A percentile compares a stretch with the other conserved stretches of the same genome.
These are phyloP conservation scores for Trametes hirsuta DNA, from an alignment of 1,284 basidiomycete genomes.

Conservation along the genomic window DNA sequence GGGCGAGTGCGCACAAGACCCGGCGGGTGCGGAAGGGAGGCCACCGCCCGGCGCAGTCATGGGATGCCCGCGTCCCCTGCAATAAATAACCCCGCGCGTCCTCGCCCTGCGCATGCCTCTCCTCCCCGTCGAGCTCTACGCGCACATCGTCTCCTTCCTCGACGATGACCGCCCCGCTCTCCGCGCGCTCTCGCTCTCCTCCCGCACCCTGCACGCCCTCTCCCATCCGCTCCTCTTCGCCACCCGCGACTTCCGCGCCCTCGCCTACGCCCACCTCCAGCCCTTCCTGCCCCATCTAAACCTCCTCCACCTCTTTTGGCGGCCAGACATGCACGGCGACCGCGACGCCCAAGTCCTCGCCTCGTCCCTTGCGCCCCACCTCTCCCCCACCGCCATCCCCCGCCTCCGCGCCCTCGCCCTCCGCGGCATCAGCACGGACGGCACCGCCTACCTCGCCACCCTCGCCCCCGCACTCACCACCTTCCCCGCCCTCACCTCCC, in stretches of 20 bases:
- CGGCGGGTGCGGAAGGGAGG: no score
- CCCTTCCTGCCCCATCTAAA: conserved; percentile 3
- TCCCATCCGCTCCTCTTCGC: conserved; percentile 12
- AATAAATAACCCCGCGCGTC: no score
- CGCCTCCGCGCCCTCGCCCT: conserved; percentile 10
- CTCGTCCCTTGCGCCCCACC: conserved; percentile 3
- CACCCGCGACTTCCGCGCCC: conserved; percentile 11
- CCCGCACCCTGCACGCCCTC: conserved; percentile 4
- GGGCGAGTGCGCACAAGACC: no score
- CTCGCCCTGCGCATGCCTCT: background rate
- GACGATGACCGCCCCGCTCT: conserved; percentile 2
- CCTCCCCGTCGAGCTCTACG: conserved; percentile 15
- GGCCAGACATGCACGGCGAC: conserved; percentile 12
- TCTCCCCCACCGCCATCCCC: conserved; percentile 1
- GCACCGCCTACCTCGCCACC: conserved; percentile 4
- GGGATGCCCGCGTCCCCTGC: no score
- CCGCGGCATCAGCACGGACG: conserved; percentile 10
- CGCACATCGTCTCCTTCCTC: conserved; percentile 13
- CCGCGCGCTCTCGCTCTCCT: conserved; percentile 6
- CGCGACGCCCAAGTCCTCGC: conserved; percentile 8
- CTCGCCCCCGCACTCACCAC: background rate
- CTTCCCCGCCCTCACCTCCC: conserved; percentile 5
- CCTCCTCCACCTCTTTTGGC: conserved; percentile 14
- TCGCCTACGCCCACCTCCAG: background rate
- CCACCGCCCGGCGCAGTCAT: no score